Percentiles rank a stretch among this genome's conserved stretches.
Evolutionary conservation across 2,329 filamentous ascomycete genomes (phyloP).

Genomic region (Pestalotiopsis sp.): DNA sequence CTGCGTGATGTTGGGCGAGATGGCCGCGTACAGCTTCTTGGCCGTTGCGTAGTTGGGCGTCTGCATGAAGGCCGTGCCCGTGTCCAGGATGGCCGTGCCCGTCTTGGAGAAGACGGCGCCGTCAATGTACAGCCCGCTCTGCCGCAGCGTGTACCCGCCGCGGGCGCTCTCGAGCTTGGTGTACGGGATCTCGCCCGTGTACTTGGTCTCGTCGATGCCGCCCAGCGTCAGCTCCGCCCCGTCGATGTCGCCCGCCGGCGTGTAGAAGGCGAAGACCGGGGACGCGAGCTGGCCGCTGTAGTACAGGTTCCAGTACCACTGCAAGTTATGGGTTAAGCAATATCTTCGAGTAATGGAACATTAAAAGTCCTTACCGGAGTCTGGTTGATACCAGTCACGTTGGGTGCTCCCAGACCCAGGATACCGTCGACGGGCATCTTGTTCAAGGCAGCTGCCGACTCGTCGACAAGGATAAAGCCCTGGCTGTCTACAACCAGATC

Average conservation of each 20-base stretch:
- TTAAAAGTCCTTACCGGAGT: constrained; percentile 1
- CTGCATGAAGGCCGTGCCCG: constrained; percentile 31
- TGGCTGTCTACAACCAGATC: constrained; percentile 23
- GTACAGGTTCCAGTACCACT: constrained; percentile 31
- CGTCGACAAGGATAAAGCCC: constrained; percentile 31
- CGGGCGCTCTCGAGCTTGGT: constrained; percentile 25
- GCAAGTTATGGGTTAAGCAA: background rate
- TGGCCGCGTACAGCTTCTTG: constrained; percentile 28
- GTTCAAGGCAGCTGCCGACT: constrained; percentile 27
- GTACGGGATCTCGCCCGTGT: constrained; percentile 26
- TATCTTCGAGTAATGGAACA: no score
- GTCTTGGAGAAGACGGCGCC: constrained; percentile 17
- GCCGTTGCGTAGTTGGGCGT: constrained; percentile 30
- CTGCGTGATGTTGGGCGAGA: constrained; percentile 30
- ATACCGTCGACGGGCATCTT: constrained; percentile 33
- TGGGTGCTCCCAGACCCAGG: constrained; percentile 28
- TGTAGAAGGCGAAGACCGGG: constrained; percentile 30
- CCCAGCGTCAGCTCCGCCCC: constrained; percentile 34
- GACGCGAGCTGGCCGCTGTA: constrained; percentile 23
- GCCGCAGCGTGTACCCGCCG: constrained; percentile 18
- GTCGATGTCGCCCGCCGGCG: constrained; percentile 19
- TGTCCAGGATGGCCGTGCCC: constrained; percentile 31
- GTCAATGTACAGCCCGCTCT: constrained; percentile 26
- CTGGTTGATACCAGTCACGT: constrained; percentile 9
- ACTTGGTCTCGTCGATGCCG: constrained; percentile 30